Evolutionary conservation across 306 rosid species (phyloP).

Genomic region (Fragaria ananassa): DNA sequence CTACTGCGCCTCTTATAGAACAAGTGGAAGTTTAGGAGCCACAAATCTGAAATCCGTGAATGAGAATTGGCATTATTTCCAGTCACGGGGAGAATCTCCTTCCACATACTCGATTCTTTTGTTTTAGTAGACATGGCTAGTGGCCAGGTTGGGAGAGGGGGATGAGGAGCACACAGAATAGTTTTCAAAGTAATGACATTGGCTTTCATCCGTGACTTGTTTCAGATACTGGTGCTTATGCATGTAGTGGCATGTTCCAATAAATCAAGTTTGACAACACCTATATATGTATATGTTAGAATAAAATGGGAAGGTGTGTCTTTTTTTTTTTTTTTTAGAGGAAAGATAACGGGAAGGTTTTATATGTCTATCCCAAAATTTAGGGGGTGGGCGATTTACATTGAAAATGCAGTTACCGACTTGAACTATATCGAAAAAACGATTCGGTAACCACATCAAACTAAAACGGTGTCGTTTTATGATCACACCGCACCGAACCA

Average conservation of each 20-base stretch:
- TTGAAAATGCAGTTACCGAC: no score
- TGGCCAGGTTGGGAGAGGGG: neutral
- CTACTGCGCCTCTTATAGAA: neutral
- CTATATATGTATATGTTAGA: no score
- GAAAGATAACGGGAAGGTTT: no score
- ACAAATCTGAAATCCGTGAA: slow-evolving; percentile 37
- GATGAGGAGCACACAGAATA: neutral
- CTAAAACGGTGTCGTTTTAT: no score
- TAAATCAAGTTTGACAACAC: no score
- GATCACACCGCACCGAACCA: no score
- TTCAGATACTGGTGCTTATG: neutral
- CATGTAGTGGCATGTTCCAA: neutral
- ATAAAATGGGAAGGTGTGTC: no score
- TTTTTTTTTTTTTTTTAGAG: no score
- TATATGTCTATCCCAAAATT: no score
- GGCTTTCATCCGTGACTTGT: slow-evolving; percentile 1
- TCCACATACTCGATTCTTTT: neutral
- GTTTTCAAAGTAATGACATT: neutral
- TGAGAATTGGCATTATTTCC: slow-evolving; percentile 26
- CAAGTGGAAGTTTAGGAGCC: slow-evolving; percentile 11
- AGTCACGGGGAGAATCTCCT: slow-evolving; percentile 26
- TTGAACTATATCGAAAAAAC: no score
- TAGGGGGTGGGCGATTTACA: no score
- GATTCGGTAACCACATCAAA: no score
- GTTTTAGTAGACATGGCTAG: neutral